Percentiles rank a stretch among this genome's conserved stretches.
Evolutionary conservation across 2,329 filamentous ascomycete species (phyloP).

Genomic region (Fusarium virguliforme): DNA sequence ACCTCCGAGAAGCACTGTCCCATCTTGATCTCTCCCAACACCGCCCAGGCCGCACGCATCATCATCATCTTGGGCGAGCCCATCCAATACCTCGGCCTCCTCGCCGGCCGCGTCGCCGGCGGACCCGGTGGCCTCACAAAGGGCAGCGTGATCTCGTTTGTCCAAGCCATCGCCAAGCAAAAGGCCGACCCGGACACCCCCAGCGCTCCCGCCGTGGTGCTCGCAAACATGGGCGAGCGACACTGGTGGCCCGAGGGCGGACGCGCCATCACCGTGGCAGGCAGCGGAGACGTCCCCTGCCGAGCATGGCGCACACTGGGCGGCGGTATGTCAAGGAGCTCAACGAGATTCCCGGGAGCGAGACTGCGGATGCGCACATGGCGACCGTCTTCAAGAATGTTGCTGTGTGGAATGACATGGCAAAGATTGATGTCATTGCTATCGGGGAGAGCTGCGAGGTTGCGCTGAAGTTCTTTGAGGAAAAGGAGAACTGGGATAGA

Average conservation of each 20-base stretch:
- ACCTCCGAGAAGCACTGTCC: conserved; percentile 73
- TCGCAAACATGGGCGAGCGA: conserved; percentile 85
- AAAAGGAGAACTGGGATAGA: conserved; percentile 66
- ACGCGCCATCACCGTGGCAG: conserved; percentile 71
- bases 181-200: conserved; percentile 54
- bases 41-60: conserved; percentile 73
- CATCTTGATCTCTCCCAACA: conserved; percentile 72
- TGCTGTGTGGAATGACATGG: conserved; percentile 64
- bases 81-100: conserved; percentile 80
- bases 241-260: conserved; percentile 80
- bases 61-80: conserved; percentile 83
- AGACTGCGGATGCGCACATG: conserved; percentile 73
- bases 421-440: conserved; percentile 79
- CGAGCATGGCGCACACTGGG: conserved; percentile 73
- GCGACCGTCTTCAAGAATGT: conserved; percentile 77
- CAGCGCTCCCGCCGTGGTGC: conserved; percentile 73
- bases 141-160: conserved; percentile 80
- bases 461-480: conserved; percentile 72
- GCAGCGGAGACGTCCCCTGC: conserved; percentile 72
- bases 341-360: conserved; percentile 77
- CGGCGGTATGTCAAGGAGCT: conserved; percentile 66
- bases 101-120: conserved; percentile 78
- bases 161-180: conserved; percentile 63
- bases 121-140: conserved; percentile 76
- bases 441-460: conserved; percentile 77